Base-by-base conservation (phyloP, 495 filamentous ascomycete species). In the Monascus purpureus region DNA sequence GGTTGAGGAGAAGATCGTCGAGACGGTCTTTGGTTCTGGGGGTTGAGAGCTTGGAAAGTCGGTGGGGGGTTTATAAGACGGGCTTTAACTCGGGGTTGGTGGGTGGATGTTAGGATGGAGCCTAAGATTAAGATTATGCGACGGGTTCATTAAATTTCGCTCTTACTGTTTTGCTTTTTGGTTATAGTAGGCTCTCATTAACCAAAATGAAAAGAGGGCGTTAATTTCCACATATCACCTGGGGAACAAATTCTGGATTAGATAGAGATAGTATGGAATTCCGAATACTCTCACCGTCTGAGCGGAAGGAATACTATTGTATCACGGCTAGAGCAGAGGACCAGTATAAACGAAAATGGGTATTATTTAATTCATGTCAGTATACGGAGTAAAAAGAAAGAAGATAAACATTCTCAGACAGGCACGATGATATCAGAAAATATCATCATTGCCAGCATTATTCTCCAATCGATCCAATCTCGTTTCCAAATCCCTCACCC, bases 401-500 rank as follows among this genome's bases (percentile, higher is more conserved):
- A n/a, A n/a, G n/a, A n/a, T n/a, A n/a, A n/a, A n/a, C n/a, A n/a
- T n/a, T n/a, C n/a, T n/a, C n/a, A n/a, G n/a, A n/a, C n/a, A n/a
- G n/a, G n/a, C n/a, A n/a, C n/a, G n/a, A n/a, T n/a, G n/a, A n/a
- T n/a, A n/a, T n/a, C n/a, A n/a, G n/a, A n/a, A n/a, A n/a, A n/a
- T n/a, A n/a, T n/a, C n/a, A n/a, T n/a, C n/a, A n/a, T n/a, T n/a
- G n/a, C n/a, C n/a, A n/a, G 35, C 12, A 40, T 37, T 33, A 13
- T 36, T 43, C 25, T 49, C 57, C 41, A 80, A 48, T 31, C 63
- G 64, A 12, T 62, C 67, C 49, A 93, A 67, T 51, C 77, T 77
- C 37, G 61, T 67, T 59, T 97, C 90, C 23, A 97, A 52, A 24
- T 80, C 82, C 52, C 77, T 81, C 11, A 97, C 84, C 88, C 87